phyloP scores from a whole-genome alignment of 2,329 filamentous ascomycete species.

The Fusarium armeniacum region DNA sequence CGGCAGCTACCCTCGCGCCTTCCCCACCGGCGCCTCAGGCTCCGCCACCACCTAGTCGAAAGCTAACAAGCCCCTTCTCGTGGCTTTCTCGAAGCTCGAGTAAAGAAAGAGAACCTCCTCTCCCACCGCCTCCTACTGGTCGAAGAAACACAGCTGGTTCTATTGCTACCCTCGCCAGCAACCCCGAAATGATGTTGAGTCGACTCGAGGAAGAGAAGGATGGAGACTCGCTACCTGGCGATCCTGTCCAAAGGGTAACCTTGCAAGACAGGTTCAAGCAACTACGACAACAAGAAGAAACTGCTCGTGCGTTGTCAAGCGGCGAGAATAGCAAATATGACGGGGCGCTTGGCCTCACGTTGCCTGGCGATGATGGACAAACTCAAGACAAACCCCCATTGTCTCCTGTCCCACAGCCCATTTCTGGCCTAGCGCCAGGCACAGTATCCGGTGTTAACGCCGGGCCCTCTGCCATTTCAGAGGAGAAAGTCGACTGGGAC shows the following conservation, averaged over 20 bases:
- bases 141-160: conserved; percentile 84
- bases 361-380: conserved; percentile 47
- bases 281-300: conserved; percentile 81
- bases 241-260: conserved; percentile 69
- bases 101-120: conserved; percentile 67
- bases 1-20: conserved; percentile 52
- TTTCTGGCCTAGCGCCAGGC: conserved; percentile 81
- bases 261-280: conserved; percentile 84
- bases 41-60: conserved; percentile 67
- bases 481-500: conserved; percentile 95
- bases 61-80: conserved; percentile 88
- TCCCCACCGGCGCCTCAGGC: conserved; percentile 52
- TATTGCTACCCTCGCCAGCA: conserved; percentile 82
- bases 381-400: conserved; percentile 54
- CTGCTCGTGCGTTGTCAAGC: conserved; percentile 63
- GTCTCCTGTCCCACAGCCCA: conserved; percentile 73
- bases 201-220: conserved; percentile 81
- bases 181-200: conserved; percentile 83
- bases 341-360: conserved; percentile 42
- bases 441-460: conserved; percentile 86
- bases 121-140: conserved; percentile 68
- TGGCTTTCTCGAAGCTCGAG: conserved; percentile 81
- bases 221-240: conserved; percentile 60
- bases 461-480: conserved; percentile 77
- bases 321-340: conserved; percentile 67